phyloP scores from a whole-genome alignment of 176 grass and related monocot species.

The Lolium rigidum region DNA sequence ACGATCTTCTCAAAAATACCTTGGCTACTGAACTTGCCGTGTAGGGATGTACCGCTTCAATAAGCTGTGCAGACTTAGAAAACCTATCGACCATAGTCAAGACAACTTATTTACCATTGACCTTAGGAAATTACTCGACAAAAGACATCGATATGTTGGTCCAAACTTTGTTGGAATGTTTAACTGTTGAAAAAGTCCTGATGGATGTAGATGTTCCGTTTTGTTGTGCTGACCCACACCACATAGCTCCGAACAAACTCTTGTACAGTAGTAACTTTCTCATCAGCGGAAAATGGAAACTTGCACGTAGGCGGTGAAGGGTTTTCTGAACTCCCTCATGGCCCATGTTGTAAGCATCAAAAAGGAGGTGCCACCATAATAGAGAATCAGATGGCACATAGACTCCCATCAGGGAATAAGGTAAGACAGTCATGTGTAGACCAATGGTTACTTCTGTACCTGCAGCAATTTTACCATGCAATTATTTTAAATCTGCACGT shows the following conservation, averaged over 20 bases:
- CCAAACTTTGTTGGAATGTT: not conserved
- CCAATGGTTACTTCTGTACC: not conserved
- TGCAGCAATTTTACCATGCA: not conserved
- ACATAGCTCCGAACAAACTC: not conserved
- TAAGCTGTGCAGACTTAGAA: not conserved
- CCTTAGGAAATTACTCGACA: not conserved
- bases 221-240: not conserved
- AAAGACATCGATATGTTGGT: not conserved
- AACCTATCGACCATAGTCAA: not conserved
- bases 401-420: not conserved
- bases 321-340: not conserved
- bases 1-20: not conserved
- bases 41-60: not conserved
- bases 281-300: not conserved
- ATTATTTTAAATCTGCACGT: not conserved
- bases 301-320: not conserved
- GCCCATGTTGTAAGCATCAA: not conserved
- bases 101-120: not conserved
- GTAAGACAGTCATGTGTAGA: not conserved
- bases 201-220: not conserved
- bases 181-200: not conserved
- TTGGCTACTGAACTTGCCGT: not conserved
- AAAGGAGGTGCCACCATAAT: not conserved
- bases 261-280: not conserved
- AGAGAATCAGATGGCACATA: not conserved